Base-by-base conservation (phyloP, 2,329 filamentous ascomycete genomes). In the Ceratocystis colombiana region DNA sequence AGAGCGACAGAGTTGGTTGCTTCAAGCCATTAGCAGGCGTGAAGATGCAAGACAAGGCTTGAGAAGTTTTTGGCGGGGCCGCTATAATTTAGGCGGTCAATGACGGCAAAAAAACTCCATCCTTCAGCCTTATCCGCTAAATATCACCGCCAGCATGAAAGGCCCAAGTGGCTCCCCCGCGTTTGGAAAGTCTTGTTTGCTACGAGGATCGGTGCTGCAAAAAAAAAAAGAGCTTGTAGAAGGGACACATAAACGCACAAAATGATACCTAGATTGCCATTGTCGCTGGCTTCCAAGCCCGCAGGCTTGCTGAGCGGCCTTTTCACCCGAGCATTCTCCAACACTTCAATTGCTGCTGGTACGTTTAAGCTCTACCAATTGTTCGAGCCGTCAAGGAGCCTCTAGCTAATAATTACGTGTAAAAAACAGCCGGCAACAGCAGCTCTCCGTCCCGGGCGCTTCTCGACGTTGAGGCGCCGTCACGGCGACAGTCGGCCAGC, bases 371-470 rank as follows among this genome's bases (percentile, higher is more conserved):
- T 12, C 37, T 41, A 15, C 10, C 12, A 33, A 33, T 33, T 7
- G 30, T 33, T 7, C 6, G 6, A 33, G 30, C 0, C 6, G 3
- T 41, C 12, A 12, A 41, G 37, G 37, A 41, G 10, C 12, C 3
- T 41, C 37, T 41, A 41, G 37, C 37, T 41, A 41, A 41, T 41
- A 41, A 15, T 41, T 4, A 15, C 10, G 12, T 15, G 37, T 41
- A 41, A 41, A 41, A 12, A 41, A 41, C 45, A 41, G 30, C 55
- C 44, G 30, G 46, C 15, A 44, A 15, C 12, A 66, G 57, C 46
- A 64, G 50, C 62, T 50, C 37, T 33, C 50, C 66, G 68, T 69
- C 68, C 68, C 71, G 37, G 64, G 70, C 64, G 68, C 70, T 53
- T n/a, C 64, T 55, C 37, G 62, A 59, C 48, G 33, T 30, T 45